Conservation (phyloP, 225 moss, liverwort and hornwort genomes). For the Polytrichum formosum region DNA sequence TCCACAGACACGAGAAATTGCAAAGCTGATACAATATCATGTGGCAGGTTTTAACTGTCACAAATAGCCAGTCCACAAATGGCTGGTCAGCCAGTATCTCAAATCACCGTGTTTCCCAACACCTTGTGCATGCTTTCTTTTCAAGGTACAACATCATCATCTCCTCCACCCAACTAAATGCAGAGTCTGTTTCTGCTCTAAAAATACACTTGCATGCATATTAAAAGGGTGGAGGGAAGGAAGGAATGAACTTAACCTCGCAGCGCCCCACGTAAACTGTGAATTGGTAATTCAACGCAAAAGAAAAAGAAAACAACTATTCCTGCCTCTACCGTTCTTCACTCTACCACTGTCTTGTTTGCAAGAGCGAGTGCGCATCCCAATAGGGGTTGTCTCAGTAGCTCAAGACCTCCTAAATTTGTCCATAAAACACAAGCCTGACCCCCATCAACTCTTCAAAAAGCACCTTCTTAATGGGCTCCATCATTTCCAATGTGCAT, state of each 20-base stretch:
- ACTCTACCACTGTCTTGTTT: background rate
- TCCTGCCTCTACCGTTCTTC: background rate
- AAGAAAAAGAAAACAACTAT: background rate
- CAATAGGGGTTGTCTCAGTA: too few relatives aligned
- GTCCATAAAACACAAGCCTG: background rate
- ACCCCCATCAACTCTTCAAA: background rate
- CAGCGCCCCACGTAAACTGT: background rate
- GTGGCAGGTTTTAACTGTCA: too few relatives aligned
- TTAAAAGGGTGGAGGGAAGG: background rate
- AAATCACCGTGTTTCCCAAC: conserved; percentile 1
- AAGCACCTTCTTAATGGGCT: background rate
- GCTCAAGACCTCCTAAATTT: too few relatives aligned
- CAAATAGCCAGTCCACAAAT: too few relatives aligned
- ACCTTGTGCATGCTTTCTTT: conserved; percentile 2
- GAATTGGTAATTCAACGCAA: background rate
- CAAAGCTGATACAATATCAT: too few relatives aligned
- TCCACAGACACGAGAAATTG: too few relatives aligned
- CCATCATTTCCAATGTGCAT: background rate
- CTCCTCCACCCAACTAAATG: conserved; percentile 2
- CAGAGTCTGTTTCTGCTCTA: conserved; percentile 3
- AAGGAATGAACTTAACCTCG: background rate
- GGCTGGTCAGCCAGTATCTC: too few relatives aligned
- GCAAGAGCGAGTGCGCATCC: background rate
- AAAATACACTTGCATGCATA: conserved; percentile 1
- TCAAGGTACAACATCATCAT: background rate